Evolutionary conservation across 1,284 basidiomycete species (phyloP).

Genomic region (Cryptococcus sp.): DNA sequence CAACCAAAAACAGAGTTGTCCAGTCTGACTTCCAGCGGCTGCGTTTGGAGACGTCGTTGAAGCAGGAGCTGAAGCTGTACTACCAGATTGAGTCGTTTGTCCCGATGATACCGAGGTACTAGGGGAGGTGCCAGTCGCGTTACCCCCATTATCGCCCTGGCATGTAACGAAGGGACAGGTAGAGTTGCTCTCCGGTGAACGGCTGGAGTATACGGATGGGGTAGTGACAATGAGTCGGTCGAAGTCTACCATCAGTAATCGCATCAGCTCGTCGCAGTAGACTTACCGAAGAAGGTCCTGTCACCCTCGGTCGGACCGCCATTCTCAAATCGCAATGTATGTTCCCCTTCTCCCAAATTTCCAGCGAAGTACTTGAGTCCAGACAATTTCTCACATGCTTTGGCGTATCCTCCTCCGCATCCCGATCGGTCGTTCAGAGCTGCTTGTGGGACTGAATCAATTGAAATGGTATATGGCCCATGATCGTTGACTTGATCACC

Average conservation of each 20-base stretch:
- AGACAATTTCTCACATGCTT: conserved; percentile 47
- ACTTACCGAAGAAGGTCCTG: conserved; percentile 46
- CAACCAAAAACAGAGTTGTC: background rate
- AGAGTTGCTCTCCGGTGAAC: conserved; percentile 8
- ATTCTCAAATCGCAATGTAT: conserved; percentile 40
- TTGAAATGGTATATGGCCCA: conserved; percentile 40
- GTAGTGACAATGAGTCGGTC: conserved; percentile 44
- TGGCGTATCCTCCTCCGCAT: conserved; percentile 38
- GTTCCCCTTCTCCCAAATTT: conserved; percentile 30
- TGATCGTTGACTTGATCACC: conserved; percentile 51
- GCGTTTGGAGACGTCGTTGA: background rate
- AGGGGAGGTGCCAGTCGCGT: background rate
- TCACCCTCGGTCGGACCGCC: conserved; percentile 24
- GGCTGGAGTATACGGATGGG: conserved; percentile 23
- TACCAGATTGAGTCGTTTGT: no score
- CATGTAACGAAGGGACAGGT: conserved; percentile 22
- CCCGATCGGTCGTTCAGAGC: conserved; percentile 40
- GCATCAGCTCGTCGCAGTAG: background rate
- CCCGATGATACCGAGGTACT: background rate
- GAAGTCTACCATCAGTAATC: conserved; percentile 33
- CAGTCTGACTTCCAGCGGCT: background rate
- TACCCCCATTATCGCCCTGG: background rate
- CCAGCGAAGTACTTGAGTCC: conserved; percentile 39
- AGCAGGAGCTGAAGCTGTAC: background rate
- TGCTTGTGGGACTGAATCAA: conserved; percentile 30